Base-by-base conservation (phyloP, 768 basidiomycete species). In the Boletus reticuloceps region DNA sequence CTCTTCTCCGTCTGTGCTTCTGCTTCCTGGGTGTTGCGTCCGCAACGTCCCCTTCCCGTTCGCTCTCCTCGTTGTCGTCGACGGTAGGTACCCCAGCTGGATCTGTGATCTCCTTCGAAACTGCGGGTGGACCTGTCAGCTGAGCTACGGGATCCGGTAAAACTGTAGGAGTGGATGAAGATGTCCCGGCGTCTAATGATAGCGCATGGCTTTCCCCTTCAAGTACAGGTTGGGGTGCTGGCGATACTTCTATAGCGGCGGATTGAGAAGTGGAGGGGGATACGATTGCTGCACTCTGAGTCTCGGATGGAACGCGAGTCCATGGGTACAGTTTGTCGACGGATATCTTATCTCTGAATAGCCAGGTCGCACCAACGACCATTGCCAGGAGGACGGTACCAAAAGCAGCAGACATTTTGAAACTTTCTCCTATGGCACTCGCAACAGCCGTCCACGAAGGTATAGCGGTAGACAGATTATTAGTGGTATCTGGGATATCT, bases 11-110 rank as follows among this genome's bases (percentile, higher is more conserved):
- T 77, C 56, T 64, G 34, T 69, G 36, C 59, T 74, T 73, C 47
- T 73, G 67, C 63, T 76, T 78, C 22, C 74, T 79, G 0, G 80
- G 78, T 0, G 76, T 73, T 5, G 76, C 74, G 2, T 74, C 74
- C 1, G 67, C 66, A 20, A 4, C 50, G 25, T 78, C 75, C 3
- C 69, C 76, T 60, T 82, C 84, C 61, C 79, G 83, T 53, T 84
- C 84, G 37, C 82, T 82, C 12, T 83, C 85, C n/a, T 83, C 86
- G 3, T 69, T 76, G 47, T 78, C 84, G 39, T 64, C 74, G 41
- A 56, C 66, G 2, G 53, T 45, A 25, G 36, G 41, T 27, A 31
- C 8, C 11, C 38, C 44, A 25, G 55, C 51, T 13, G 50, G 31
- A 13, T 71, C 69, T 27, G 20, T 25, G 4, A 36, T 38, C 34